Base-by-base conservation (phyloP, 2,329 filamentous ascomycete genomes). In the Paramyrothecium roridum region DNA sequence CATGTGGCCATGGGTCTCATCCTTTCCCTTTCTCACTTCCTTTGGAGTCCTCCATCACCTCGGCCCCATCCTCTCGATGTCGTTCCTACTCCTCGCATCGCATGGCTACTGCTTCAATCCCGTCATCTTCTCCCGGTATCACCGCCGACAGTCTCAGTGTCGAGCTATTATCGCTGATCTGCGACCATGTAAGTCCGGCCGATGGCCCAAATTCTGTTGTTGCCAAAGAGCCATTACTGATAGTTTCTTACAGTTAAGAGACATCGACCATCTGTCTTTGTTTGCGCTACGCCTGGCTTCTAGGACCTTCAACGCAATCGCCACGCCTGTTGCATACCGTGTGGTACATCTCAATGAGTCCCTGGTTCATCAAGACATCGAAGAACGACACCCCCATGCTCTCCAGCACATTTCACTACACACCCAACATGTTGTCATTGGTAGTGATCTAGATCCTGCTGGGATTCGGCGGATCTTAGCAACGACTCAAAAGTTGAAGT, bases 251-350 rank as follows among this genome's bases (percentile, higher is more conserved):
- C 54, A 80, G 77, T 68, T 79, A 53, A 65, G 69, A 55, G 69
- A 73, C 45, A 63, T 73, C 54, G 73, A 78, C 54, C 34, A 54
- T 12, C 52, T 56, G 23, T 68, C 74, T 13, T 59, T 78, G 34
- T 63, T 65, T 20, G 58, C 60, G 40, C 64, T 67, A 52, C 74
- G 76, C n/a, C 61, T 68, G 51, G 61, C 75, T 21, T 79, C 73
- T 43, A 69, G 61, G 52, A 67, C 71, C 34, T 70, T 79, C 49
- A 65, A 78, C 53, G 66, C 67, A 17, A 71, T 80, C 45, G 69
- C 72, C 43, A 76, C 71, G 12, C 78, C 78, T 1, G 70, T 79
- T 21, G 62, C 67, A 43, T 80, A 79, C 60, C 68, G 69, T 33
- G 66, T 63, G 10, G 54, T 80, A 21, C 61, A 61, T 2, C 60